Percentiles rank a stretch among this genome's conserved stretches.
Conservation (phyloP, 805 yeast species). For the Kazachstania psychrophila region DNA sequence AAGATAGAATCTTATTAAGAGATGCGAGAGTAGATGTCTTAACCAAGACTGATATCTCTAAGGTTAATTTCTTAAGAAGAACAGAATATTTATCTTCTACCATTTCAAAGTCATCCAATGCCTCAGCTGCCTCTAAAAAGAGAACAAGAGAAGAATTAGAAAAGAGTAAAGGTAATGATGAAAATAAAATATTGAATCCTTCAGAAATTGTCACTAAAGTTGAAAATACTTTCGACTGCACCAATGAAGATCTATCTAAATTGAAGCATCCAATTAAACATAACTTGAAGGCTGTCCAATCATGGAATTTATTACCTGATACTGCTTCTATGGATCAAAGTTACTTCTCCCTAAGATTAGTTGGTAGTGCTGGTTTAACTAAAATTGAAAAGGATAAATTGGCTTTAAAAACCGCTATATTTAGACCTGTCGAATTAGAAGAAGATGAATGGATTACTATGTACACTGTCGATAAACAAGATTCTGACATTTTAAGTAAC, state of each 20-base stretch:
- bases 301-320: conserved; percentile 84
- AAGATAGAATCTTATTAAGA: conserved; percentile 63
- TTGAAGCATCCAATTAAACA: conserved; percentile 75
- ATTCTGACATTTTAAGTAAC: conserved; percentile 33
- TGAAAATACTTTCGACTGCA: conserved; percentile 67
- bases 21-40: conserved; percentile 53
- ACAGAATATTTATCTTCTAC: conserved; percentile 83
- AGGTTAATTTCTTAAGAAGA: conserved; percentile 76
- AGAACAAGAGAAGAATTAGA: conserved; percentile 25
- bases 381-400: conserved; percentile 28
- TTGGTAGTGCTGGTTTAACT: conserved; percentile 40
- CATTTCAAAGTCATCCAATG: conserved; percentile 31
- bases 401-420: conserved; percentile 49
- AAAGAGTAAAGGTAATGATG: conserved; percentile 12
- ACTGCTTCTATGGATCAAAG: conserved; percentile 80
- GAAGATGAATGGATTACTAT: conserved; percentile 72
- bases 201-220: conserved; percentile 34
- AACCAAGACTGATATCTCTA: conserved; percentile 32
- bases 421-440: conserved; percentile 62
- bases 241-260: conserved; percentile 32
- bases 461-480: conserved; percentile 42
- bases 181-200: conserved; percentile 20
- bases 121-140: conserved; percentile 13
- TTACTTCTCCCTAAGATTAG: conserved; percentile 54
- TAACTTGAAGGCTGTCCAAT: conserved; percentile 58